Base-by-base conservation (phyloP, 2,329 filamentous ascomycete species). In the Ampelomyces quisqualis region DNA sequence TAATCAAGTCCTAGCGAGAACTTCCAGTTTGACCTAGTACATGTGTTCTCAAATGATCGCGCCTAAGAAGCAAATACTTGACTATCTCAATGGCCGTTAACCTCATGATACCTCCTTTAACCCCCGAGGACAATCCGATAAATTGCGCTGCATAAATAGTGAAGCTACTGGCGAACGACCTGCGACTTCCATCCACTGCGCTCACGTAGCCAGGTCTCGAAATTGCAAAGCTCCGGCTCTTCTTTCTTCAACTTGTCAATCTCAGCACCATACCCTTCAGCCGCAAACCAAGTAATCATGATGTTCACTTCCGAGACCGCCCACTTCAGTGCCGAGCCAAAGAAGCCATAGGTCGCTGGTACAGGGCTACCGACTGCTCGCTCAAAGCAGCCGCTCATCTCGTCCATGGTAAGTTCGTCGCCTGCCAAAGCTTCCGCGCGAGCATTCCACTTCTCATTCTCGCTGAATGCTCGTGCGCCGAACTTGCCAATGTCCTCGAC, bases 241-340 rank as follows among this genome's bases (percentile, higher is more conserved):
- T 69, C 58, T 44, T 63, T 62, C 58, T 59, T 72, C 51, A 75
- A 42, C 37, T 57, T 65, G 15, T 45, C 23, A 37, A 79, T 67
- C 56, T 79, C 71, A 4, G 68, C 73, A 6, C 63, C 65, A 52
- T 72, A 79, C 0, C 75, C 76, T 15, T 70, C 67, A 6, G 69
- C 64, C 32, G 62, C 60, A 43, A 79, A 79, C 76, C 77, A 80
- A n/a, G 64, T 61, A 31, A 75, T 71, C 74, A 78, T 78, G 7
- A 62, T 29, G 6, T 68, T 69, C 24, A 76, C 22, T 39, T 77
- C 75, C 10, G 67, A 68, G 10, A 75, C 55, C 23, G 62, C 51
- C 51, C 60, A 70, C 64, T 73, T 63, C 13, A 78, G 50, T 11
- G 62, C 54, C 3, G 53, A 61, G 1, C 64, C 68, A 7, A 78